Evolutionary conservation across 192 early-diverging fungal genomes (phyloP), one percentile per base, ranked within the genome.

Genomic region (Coemansia sp.): DNA sequence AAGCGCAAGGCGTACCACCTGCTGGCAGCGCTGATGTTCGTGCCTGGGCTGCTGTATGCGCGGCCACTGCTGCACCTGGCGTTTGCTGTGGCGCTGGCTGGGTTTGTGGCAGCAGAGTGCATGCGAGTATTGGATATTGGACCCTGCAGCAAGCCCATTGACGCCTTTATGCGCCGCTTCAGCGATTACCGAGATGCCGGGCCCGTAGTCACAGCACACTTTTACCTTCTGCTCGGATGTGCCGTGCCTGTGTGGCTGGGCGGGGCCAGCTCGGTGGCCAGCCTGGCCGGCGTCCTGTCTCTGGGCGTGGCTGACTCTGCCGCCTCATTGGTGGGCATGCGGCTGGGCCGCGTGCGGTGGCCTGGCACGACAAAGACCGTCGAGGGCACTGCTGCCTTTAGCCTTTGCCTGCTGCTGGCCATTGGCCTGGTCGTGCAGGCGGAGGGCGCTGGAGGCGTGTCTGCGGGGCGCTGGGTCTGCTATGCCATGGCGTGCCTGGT

Each of bases 191-290:
- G 91, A 10, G 96, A 98, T 58, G 69, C 84, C 3, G 96, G 94
- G 18, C 84, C 86, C 0, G 83, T 90, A 26, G 89, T 98, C 7
- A 71, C 96, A 3, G 88, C 91, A 27, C 96, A 98, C 60, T 72
- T 97, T 37, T 95, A 95, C 55, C 75, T 98, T 17, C 68, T 98
- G 8, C 32, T 93, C 19, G 96, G 96, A 6, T 98, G 96, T 68
- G 95, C 94, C 1, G 59, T 87, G 17, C 90, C 94, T 0, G 88
- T 97, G 22, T 98, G 93, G 93, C 72, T 97, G 21, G 84, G 83
- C 62, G 73, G 87, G 70, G 17, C 54, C 71, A 40, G 85, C 76
- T 46, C 44, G 0, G 52, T 82, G 52, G 74, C 68, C 0, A 77
- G 81, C 22, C 58, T 93, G 12, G 86, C 89, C 11, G 96, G 96